Evolutionary conservation across 768 basidiomycete genomes (phyloP), one percentile per base, ranked within the genome.

Genomic region (Psilocybe azurescens): DNA sequence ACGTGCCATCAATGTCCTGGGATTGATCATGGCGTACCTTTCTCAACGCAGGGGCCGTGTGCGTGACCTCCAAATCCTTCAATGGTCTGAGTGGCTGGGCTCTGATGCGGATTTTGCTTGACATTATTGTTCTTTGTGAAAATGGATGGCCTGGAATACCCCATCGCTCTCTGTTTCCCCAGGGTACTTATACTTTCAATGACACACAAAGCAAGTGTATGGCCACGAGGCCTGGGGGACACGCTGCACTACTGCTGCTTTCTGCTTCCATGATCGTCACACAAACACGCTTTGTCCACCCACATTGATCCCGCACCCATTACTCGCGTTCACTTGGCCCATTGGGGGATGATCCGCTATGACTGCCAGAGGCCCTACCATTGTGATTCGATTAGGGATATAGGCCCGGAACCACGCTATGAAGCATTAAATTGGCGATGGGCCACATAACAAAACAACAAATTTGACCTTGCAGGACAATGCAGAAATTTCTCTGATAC

Each of bases 11-110:
- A 36, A 30, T 18, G 10, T 49, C 5, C 30, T 13, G 50, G 14
- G 8, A 32, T 24, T 24, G 24, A 24, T 24, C 24, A 24, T 6
- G 20, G 24, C 70, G 14, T 60, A 72, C 73, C 67, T 69, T 75
- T 61, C 69, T 65, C 28, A 73, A 39, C 16, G 32, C n/a, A 18
- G 60, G 64, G 18, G 53, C 56, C 32, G 16, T 10, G n/a, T 38
- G 9, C 52, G 20, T 18, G n/a, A 44, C 41, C 14, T 44, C 14
- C 14, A 44, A 14, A 14, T 44, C 41, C 16, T 36, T 53, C 33
- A 53, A 24, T 32, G 52, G 52, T 32, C 29, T 20, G 32, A 16
- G 28, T 32, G 50, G 50, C 30, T 51, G 52, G 32, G 13, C 52
- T 36, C 33, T 16, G 14, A n/a, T 38, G 36, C 52, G 16, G 33